Conservation (phyloP, 768 basidiomycete genomes). For the Xerocomellus chrysenteron region DNA sequence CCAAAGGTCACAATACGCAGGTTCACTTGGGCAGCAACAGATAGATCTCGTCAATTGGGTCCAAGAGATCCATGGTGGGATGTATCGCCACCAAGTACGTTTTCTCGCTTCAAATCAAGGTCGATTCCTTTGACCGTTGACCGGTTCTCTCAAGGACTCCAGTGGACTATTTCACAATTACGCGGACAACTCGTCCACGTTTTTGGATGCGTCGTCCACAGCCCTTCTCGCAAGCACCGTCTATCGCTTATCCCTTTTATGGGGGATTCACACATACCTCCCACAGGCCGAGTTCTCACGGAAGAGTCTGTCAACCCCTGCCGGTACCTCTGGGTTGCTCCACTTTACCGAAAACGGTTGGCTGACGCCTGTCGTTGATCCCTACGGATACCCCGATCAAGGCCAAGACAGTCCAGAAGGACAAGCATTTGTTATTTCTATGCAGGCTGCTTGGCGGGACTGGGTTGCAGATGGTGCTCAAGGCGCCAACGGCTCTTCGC, state of each 20-base stretch:
- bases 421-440: constrained; percentile 74
- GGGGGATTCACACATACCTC: constrained; percentile 48
- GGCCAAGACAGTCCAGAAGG: constrained; percentile 68
- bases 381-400: constrained; percentile 47
- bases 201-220: constrained; percentile 71
- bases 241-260: constrained; percentile 64
- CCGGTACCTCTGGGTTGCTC: constrained; percentile 24
- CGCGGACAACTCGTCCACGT: constrained; percentile 54
- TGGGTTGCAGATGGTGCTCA: constrained; percentile 60
- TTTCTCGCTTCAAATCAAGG: background rate
- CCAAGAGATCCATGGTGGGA: constrained; percentile 68
- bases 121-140: background rate
- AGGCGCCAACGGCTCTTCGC: constrained; percentile 42
- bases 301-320: constrained; percentile 31
- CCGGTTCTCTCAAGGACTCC: background rate
- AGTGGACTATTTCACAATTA: constrained; percentile 64
- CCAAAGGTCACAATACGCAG: constrained; percentile 54
- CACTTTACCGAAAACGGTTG: constrained; percentile 64
- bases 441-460: constrained; percentile 75
- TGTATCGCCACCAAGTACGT: constrained; percentile 62
- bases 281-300: constrained; percentile 59
- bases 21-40: constrained; percentile 49
- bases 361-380: constrained; percentile 76
- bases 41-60: constrained; percentile 64
- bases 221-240: constrained; percentile 76